phyloP scores from a whole-genome alignment of 148 eudicot genomes.

The Cornus controversa region DNA sequence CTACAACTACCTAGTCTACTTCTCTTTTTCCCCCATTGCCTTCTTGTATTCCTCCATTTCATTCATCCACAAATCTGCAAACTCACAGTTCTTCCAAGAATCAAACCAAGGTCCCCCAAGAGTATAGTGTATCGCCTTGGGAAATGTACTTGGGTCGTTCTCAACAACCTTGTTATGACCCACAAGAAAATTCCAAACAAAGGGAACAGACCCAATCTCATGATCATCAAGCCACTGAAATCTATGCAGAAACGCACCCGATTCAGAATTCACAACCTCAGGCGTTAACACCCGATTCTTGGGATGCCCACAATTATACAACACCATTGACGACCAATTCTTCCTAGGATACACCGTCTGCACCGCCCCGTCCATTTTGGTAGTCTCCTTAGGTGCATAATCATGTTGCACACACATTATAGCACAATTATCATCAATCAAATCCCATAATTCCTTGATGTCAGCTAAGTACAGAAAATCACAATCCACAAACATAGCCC shows the following conservation, averaged over 20 bases:
- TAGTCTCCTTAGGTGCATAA: constrained; percentile 86
- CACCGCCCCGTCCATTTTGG: constrained; percentile 95
- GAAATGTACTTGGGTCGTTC: constrained; percentile 51
- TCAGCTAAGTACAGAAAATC: constrained; percentile 81
- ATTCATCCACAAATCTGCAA: constrained; percentile 69
- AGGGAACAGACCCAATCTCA: constrained; percentile 81
- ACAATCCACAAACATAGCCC: constrained; percentile 98
- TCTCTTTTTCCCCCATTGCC: constrained; percentile 20
- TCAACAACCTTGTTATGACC: constrained; percentile 83
- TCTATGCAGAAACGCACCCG: constrained; percentile 86
- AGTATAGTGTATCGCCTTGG: constrained; percentile 88
- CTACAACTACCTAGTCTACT: constrained; percentile 5
- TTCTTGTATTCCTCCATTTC: constrained; percentile 55
- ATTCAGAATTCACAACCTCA: constrained; percentile 62
- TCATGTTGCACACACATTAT: constrained; percentile 98
- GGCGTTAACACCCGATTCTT: constrained; percentile 71
- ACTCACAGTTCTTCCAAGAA: constrained; percentile 86
- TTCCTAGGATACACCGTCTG: constrained; percentile 93
- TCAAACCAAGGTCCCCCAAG: constrained; percentile 99
- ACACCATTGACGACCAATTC: constrained; percentile 98
- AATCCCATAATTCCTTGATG: constrained; percentile 54
- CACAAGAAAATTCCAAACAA: constrained; percentile 94
- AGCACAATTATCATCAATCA: constrained; percentile 78
- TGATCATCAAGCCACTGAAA: constrained; percentile 86
- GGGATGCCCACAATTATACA: constrained; percentile 85